Conservation (phyloP, 352 stramenopile species). For the Phytophthora pistaciae region DNA sequence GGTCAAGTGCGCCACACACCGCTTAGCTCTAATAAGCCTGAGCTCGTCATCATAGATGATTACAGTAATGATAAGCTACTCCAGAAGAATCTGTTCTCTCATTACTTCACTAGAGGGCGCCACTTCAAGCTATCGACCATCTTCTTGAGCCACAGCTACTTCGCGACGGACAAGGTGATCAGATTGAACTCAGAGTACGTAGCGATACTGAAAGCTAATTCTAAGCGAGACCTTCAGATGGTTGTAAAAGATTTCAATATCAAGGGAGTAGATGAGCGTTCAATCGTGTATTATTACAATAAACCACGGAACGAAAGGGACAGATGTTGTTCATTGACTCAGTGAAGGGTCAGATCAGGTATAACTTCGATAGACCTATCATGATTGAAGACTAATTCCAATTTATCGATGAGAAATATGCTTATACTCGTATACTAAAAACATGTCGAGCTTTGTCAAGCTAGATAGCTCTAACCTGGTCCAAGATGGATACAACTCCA, state of each 20-base stretch:
- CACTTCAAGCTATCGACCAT: no score
- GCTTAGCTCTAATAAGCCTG: conserved; percentile 19
- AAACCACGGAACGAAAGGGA: background rate
- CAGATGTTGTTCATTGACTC: conserved; percentile 11
- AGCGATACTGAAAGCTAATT: no score
- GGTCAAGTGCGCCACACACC: conserved; percentile 17
- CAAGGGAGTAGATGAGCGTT: no score
- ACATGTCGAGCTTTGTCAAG: no score
- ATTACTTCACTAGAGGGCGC: background rate
- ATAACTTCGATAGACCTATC: conserved; percentile 15
- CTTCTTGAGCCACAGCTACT: no score
- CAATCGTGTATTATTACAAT: no score
- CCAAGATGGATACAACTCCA: no score
- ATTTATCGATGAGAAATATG: conserved; percentile 7
- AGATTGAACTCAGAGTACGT: no score
- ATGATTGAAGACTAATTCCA: background rate
- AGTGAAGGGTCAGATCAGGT: conserved; percentile 19
- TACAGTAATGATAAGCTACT: conserved; percentile 26
- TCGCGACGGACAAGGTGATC: no score
- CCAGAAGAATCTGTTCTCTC: conserved; percentile 13
- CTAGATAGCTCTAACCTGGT: no score
- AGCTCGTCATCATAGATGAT: conserved; percentile 33
- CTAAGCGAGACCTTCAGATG: conserved; percentile 15
- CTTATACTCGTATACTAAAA: no score
- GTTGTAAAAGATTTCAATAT: conserved; percentile 9